These are phyloP conservation scores for Dendrocalamus latiflorus DNA, from an alignment of 202 grass and related monocot species.

Conservation along the genomic window DNA sequence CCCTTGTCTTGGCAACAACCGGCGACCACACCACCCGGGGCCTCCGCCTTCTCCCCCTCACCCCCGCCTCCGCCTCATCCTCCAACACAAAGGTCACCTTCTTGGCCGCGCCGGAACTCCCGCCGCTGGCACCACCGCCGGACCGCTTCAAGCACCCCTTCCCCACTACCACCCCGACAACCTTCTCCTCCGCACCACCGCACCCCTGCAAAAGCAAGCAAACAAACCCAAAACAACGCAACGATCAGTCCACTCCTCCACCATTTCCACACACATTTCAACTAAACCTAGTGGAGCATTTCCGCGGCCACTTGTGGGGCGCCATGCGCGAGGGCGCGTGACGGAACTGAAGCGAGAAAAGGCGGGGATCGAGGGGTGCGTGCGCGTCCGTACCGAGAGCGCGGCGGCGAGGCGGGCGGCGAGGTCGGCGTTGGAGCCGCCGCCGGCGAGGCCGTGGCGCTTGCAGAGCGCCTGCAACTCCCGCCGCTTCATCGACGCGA, in stretches of 20 bases:
- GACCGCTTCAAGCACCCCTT: slow-evolving; percentile 52
- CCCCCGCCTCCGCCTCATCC: neutral
- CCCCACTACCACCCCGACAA: slow-evolving; percentile 24
- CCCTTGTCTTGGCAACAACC: slow-evolving; percentile 7
- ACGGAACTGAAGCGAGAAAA: neutral
- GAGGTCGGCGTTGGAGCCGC: slow-evolving; percentile 38
- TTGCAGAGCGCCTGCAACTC: slow-evolving; percentile 55
- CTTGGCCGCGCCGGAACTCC: slow-evolving; percentile 18
- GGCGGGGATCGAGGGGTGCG: neutral
- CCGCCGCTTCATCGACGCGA: slow-evolving; percentile 39
- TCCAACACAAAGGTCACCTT: slow-evolving; percentile 42
- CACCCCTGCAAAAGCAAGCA: neutral
- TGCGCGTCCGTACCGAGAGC: slow-evolving; percentile 26
- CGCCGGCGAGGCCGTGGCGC: slow-evolving; percentile 40
- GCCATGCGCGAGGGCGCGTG: neutral
- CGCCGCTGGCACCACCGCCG: neutral
- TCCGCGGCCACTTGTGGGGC: neutral
- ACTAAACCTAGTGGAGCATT: neutral
- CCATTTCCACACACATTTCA: neutral
- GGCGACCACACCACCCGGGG: neutral
- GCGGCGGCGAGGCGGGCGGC: slow-evolving; percentile 24
- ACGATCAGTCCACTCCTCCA: neutral
- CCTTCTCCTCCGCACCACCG: neutral
- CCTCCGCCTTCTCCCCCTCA: neutral
- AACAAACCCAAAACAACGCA: neutral